Evolutionary conservation across 164 flowering plant species (phyloP).

Genomic region (Nelumbo lutea): DNA sequence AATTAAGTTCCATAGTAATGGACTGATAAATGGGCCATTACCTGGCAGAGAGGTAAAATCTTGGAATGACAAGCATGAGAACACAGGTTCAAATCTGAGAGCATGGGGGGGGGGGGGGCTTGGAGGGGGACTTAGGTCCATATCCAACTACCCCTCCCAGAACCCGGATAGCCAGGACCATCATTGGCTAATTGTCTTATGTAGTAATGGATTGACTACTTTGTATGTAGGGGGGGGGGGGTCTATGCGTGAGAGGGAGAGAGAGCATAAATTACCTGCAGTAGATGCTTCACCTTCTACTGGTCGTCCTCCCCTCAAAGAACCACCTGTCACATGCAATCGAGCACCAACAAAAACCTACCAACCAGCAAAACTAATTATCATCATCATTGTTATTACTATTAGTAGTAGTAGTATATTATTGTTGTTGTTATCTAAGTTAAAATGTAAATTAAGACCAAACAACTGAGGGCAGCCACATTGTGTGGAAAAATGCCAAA

Average conservation of each 20-base stretch:
- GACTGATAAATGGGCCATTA: background rate
- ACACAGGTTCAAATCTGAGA: background rate
- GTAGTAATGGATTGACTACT: too few species aligned
- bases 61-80: background rate
- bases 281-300: slow-evolving; percentile 84
- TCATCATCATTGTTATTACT: background rate
- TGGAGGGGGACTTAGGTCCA: too few species aligned
- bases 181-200: too few species aligned
- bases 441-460: too few species aligned
- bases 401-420: too few species aligned
- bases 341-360: slow-evolving; percentile 97
- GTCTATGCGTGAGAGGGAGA: background rate
- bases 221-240: too few species aligned
- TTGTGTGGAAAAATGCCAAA: too few species aligned
- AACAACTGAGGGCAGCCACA: too few species aligned
- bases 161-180: too few species aligned
- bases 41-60: too few species aligned
- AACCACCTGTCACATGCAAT: slow-evolving; percentile 95
- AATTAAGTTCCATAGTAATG: background rate
- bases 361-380: slow-evolving; percentile 15
- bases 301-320: slow-evolving; percentile 76
- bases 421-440: too few species aligned
- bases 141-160: too few species aligned
- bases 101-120: background rate
- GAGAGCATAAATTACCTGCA: slow-evolving; percentile 54